Base-by-base conservation (phyloP, 78 protist genomes). In the Dictyostelium discoideum region DNA sequence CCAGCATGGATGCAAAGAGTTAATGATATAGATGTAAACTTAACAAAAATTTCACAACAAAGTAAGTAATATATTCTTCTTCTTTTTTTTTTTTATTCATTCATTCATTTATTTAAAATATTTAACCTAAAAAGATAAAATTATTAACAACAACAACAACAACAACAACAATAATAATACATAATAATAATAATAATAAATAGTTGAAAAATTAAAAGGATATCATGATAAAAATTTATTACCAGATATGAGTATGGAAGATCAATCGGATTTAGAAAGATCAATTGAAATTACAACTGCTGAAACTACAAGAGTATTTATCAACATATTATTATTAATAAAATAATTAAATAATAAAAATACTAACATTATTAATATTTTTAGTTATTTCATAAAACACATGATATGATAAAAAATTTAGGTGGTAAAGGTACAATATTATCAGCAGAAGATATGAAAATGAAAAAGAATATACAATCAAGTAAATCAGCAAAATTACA, bases 401-500 rank as follows among this genome's bases (percentile, higher is more conserved):
- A 90, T 90, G 32, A 82, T 60, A 11, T 57, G 6, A 82, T 90
- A 72, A 82, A 80, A 40, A 82, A 8, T n/a, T 48, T 90, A 18
- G 93, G 93, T n/a, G 87, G 63, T 32, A 48, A 69, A 37, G 87
- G 63, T 32, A 54, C 60, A 2, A 48, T 65, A 24, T 60, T 89
- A 40, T 65, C 88, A 32, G 29, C 63, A 42, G 94, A 82, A n/a
- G 94, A 90, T 18, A 89, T 65, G 9, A 90, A 90, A 54, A 39
- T 90, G 29, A 90, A 82, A 82, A 90, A 90, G 84, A 90, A 90
- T 90, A 90, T 90, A 32, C 94, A 90, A 72, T 44, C 83, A 20
- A 29, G 87, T 13, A 90, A 82, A 54, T 90, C 94, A 9, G 67
- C 69, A 0, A 37, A 90, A 72, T 46, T 90, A 48, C 94, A 90